Conservation (phyloP, 2,329 filamentous ascomycete genomes). For the Pseudocercospora fijiensis region DNA sequence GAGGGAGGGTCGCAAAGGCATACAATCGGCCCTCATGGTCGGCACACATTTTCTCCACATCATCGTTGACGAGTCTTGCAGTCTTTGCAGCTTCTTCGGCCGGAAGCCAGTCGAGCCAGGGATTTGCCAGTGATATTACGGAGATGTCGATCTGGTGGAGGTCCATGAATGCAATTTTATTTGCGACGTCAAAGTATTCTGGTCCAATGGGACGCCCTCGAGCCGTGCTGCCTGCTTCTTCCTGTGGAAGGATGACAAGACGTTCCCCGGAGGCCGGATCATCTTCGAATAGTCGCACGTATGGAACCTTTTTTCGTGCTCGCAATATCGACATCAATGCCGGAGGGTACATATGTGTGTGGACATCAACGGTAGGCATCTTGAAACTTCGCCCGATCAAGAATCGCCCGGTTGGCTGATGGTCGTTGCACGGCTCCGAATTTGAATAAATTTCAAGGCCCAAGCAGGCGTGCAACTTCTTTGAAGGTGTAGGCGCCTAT, state of each 20-base stretch:
- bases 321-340: conserved; percentile 54
- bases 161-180: conserved; percentile 87
- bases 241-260: conserved; percentile 46
- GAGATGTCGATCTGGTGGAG: conserved; percentile 77
- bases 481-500: background rate
- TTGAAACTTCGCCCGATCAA: conserved; percentile 12
- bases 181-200: conserved; percentile 75
- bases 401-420: background rate
- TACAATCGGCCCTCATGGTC: conserved; percentile 67
- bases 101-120: conserved; percentile 84
- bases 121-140: conserved; percentile 86
- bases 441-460: background rate
- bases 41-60: conserved; percentile 71
- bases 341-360: conserved; percentile 64
- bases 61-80: conserved; percentile 70
- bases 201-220: conserved; percentile 79
- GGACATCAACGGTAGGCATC: conserved; percentile 56
- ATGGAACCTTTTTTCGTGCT: conserved; percentile 62
- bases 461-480: background rate
- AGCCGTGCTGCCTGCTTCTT: conserved; percentile 35
- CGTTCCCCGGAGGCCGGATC: conserved; percentile 56
- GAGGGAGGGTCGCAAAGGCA: conserved; percentile 78
- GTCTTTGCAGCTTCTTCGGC: conserved; percentile 60
- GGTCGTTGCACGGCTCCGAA: background rate
- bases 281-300: conserved; percentile 64